phyloP scores from a whole-genome alignment of 163 green algal genomes.

The Chlamydomonas reinhardtii region DNA sequence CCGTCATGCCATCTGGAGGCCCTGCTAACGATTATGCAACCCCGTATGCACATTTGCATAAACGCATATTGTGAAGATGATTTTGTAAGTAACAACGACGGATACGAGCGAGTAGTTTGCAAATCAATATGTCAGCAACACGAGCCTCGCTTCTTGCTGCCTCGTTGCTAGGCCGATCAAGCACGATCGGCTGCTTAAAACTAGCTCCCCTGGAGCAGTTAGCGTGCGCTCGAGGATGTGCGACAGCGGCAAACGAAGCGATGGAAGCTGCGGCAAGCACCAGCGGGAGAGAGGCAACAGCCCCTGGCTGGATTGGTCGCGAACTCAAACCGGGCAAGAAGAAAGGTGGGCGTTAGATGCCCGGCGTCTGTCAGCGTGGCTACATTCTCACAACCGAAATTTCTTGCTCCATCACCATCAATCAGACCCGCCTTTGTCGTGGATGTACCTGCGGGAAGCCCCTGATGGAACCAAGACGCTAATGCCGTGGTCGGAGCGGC shows the following conservation, averaged over 20 bases:
- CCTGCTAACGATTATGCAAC: too few relatives aligned
- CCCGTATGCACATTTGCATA: too few relatives aligned
- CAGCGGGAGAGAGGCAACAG: neutral
- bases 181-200: too few relatives aligned
- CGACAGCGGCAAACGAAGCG: neutral
- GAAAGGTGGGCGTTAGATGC: neutral
- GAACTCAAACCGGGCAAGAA: conserved; percentile 5
- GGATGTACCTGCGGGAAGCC: conserved; percentile 35
- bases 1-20: too few relatives aligned
- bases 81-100: too few relatives aligned
- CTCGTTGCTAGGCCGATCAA: too few relatives aligned
- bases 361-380: neutral
- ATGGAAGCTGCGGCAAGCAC: neutral
- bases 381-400: neutral
- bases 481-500: conserved; percentile 30
- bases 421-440: conserved; percentile 30
- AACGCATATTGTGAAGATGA: too few relatives aligned
- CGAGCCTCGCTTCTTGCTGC: too few relatives aligned
- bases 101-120: too few relatives aligned
- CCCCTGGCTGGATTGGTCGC: conserved; percentile 16
- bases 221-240: too few relatives aligned
- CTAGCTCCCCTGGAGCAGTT: too few relatives aligned
- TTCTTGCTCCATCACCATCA: neutral
- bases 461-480: conserved; percentile 17
- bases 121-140: too few relatives aligned